Evolutionary conservation across 371 early-diverging fungal genomes (phyloP), one percentile per base, ranked within the genome.

Genomic region (Mucor plumbeus): DNA sequence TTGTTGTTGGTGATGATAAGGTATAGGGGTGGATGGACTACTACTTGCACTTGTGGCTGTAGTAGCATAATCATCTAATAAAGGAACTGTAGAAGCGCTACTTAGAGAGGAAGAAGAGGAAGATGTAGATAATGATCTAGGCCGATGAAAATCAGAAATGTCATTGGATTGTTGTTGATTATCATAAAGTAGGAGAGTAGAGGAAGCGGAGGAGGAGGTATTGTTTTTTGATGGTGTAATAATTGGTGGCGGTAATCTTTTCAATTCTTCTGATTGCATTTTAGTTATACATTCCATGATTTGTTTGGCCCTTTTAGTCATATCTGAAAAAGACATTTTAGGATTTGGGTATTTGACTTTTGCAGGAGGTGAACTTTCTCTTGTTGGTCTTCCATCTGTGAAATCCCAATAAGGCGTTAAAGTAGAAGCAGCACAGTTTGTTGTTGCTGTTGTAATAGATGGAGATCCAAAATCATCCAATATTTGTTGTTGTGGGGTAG

Each of bases 271-370:
- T 7, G 80, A 64, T 58, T 87, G 85, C 19, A 84, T 68, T 19
- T 82, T 87, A 40, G 75, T 71, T 14, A 90, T 77, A 55, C 84
- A 87, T 13, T 87, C 87, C 64, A 86, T 63, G 34, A 90, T 75
- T 43, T 83, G 84, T 58, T 83, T 80, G 13, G 85, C 82, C 7
- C 90, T 82, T 63, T 83, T 85, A 63, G 75, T 82, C 90, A 88
- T 90, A 39, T 90, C 88, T 3, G 76, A 74, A n/a, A 89, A 65
- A 0, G 84, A 66, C 80, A 87, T 84, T 59, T 79, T 80, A 13
- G 86, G 55, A 56, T 76, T 72, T 14, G 88, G 87, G 55, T 82
- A 81, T 63, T 81, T 83, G 39, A 85, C 68, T 60, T 79, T 81
- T 14, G 85, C 79, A 15, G 87, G 84, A 5, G 82, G 79, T 0